Evolutionary conservation across 2,329 filamentous ascomycete species (phyloP).

Genomic region (Magnaporthiopsis rhizophila): DNA sequence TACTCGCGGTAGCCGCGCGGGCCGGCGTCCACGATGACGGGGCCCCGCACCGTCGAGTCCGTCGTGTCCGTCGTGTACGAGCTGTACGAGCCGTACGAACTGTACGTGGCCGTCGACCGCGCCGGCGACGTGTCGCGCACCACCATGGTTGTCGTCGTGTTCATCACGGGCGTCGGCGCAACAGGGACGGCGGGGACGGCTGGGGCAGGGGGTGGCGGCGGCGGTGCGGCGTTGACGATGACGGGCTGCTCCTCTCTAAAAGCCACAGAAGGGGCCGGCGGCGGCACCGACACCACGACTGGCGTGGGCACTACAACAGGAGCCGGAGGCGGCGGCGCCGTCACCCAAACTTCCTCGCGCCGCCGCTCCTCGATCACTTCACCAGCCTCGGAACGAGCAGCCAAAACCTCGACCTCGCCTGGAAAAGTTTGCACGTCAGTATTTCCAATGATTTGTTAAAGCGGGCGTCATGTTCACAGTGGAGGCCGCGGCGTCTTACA

Average conservation of each 20-base stretch:
- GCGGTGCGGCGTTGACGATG: slow-evolving; percentile 21
- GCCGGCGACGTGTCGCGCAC: slow-evolving; percentile 43
- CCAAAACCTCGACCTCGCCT: slow-evolving; percentile 37
- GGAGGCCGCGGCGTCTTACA: slow-evolving; percentile 28
- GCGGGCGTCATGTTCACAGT: neutral
- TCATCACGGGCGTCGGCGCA: slow-evolving; percentile 30
- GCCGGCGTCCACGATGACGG: slow-evolving; percentile 32
- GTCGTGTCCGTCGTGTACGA: slow-evolving; percentile 21
- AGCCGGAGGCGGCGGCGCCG: neutral
- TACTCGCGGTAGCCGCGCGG: slow-evolving; percentile 10
- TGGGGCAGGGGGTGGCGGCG: slow-evolving; percentile 22
- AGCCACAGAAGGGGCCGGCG: slow-evolving; percentile 16
- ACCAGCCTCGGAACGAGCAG: slow-evolving; percentile 38
- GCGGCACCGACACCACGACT: slow-evolving; percentile 1
- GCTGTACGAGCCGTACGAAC: slow-evolving; percentile 13
- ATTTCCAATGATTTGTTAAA: neutral
- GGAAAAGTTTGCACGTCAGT: slow-evolving; percentile 2
- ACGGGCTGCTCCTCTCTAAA: slow-evolving; percentile 14
- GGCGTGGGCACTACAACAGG: too few species aligned
- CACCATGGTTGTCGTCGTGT: slow-evolving; percentile 28
- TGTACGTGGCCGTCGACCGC: slow-evolving; percentile 28
- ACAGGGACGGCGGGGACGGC: slow-evolving; percentile 15
- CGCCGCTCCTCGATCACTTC: slow-evolving; percentile 40
- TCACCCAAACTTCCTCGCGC: slow-evolving; percentile 29
- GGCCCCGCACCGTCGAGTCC: too few species aligned